Base-by-base conservation (phyloP, 495 filamentous ascomycete genomes). In the Xylaria venustula region DNA sequence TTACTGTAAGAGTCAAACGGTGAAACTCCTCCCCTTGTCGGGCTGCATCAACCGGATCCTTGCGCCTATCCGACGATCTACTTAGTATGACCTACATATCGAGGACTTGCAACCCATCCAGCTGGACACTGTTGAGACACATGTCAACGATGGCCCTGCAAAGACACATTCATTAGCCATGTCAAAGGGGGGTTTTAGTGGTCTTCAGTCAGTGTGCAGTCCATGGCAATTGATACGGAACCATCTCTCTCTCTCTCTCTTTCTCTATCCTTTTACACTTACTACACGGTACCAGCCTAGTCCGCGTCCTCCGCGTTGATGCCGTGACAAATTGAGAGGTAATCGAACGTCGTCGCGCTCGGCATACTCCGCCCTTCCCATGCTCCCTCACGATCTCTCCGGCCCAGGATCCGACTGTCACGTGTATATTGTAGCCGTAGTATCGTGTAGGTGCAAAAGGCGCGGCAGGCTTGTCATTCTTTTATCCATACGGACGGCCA, bases 1-100 rank as follows among this genome's bases (percentile, higher is more conserved):
- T 47, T 42, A 42, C 52, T 41, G 37, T 54, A 12, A 14, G 36
- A 23, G 9, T 36, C 34, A n/a, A 36, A 26, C n/a, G 54, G 45
- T 49, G 44, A 47, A 58, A 57, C 54, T 47, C 54, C 9, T 32
- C 2, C 54, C 54, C 53, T 41, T 44, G 40, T 34, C 28, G 41
- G 40, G 7, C 42, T 6, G 19, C n/a, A 34, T 11, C 11, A 34
- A 4, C 30, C 30, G 30, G 22, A 49, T 49, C 54, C 54, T 58
- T 49, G 54, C 32, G 54, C 32, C 44, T 20, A 58, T 58, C 54
- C 32, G 28, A 44, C 45, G 54, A 58, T 58, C 54, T 46, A 57
- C n/a, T n/a, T n/a, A n/a, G n/a, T n/a, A n/a, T 58, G 54, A 49
- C 54, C 54, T 58, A 36, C 54, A 49, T 58, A 34, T 46, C n/a